phyloP scores from a whole-genome alignment of 2,329 filamentous ascomycete species.

The Scytalidium sp. region DNA sequence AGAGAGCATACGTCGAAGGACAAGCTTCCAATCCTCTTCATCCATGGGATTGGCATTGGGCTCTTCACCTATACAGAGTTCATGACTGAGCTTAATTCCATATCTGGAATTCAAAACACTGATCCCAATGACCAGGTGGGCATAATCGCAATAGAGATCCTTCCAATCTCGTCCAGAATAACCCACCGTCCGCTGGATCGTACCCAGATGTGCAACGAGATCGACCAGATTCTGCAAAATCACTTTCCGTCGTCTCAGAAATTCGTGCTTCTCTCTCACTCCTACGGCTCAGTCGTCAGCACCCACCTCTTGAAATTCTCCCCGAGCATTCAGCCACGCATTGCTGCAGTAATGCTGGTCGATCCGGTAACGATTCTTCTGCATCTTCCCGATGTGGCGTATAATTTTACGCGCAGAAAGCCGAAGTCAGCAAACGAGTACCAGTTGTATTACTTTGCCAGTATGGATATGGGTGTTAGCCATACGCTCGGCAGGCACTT shows the following conservation, averaged over 20 bases:
- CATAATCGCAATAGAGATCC: slow-evolving; percentile 55
- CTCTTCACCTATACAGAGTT: slow-evolving; percentile 54
- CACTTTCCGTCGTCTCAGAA: slow-evolving; percentile 44
- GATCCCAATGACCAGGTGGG: slow-evolving; percentile 47
- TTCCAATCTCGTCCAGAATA: slow-evolving; percentile 56
- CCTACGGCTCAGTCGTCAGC: slow-evolving; percentile 51
- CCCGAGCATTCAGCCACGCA: slow-evolving; percentile 34
- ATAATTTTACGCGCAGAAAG: slow-evolving; percentile 52
- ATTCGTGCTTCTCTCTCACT: slow-evolving; percentile 52
- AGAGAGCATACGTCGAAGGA: slow-evolving; percentile 54
- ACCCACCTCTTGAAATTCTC: slow-evolving; percentile 49
- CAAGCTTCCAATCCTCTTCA: slow-evolving; percentile 52
- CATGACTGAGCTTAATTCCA: slow-evolving; percentile 46
- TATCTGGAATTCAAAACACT: slow-evolving; percentile 22
- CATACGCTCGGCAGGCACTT: slow-evolving; percentile 56
- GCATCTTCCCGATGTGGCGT: slow-evolving; percentile 60
- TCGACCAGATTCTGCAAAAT: slow-evolving; percentile 46
- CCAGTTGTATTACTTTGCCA: slow-evolving; percentile 58
- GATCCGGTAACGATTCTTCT: slow-evolving; percentile 60
- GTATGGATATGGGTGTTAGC: slow-evolving; percentile 54
- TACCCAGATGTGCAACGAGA: slow-evolving; percentile 47
- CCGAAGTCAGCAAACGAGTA: slow-evolving; percentile 52
- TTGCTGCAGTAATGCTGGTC: slow-evolving; percentile 51
- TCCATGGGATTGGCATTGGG: slow-evolving; percentile 58
- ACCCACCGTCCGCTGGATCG: slow-evolving; percentile 45